Base-by-base conservation (phyloP, 169 alveolate genomes). In the Plasmodium adleri region DNA sequence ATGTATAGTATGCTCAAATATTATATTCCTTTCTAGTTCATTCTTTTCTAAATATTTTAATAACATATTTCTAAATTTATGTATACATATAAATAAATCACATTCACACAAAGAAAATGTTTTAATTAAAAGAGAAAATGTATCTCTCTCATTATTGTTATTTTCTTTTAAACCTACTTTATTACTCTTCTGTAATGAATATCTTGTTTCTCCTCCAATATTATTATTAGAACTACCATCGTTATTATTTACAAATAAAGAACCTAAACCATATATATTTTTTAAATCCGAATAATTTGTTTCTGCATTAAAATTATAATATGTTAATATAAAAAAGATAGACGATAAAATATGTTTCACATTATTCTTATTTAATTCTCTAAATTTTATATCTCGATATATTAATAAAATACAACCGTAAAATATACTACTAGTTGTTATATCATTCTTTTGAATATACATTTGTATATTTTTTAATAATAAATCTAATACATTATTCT, bases 1-100 rank as follows among this genome's bases (percentile, higher is more conserved):
- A 39, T 86, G 92, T 20, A 86, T 86, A 15, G 76, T 86, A 72
- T 86, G 92, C 54, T 86, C 92, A 64, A 86, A 86, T 20, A 86
- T 86, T 15, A 86, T 26, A 64, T 86, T 86, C 28, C 92, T 47
- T 24, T 86, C 86, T 26, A 86, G 58, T 60, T 86, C 92, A 45
- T 86, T 56, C 45, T 39, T 49, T 24, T 86, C 92, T 56, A 86
- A 60, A 62, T 86, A 86, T 71, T 86, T 86, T 39, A 86, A 72
- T 13, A 86, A 50, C 86, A 86, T 70, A 54, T 86, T 86, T 60
- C 92, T 86, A 17, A 60, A 87, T 22, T 73, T 86, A 86, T 86
- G 92, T 60, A 86, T 62, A 1, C 71, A 86, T 26, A 86, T 86
- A 72, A 86, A 86, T 12, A 86, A 71, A 52, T 86, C 92, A 72